A percentile compares a stretch with the other conserved stretches of the same genome.
These are phyloP conservation scores for Penicillium expansum DNA, from an alignment of 2,329 filamentous ascomycete genomes.

Conservation along the genomic window DNA sequence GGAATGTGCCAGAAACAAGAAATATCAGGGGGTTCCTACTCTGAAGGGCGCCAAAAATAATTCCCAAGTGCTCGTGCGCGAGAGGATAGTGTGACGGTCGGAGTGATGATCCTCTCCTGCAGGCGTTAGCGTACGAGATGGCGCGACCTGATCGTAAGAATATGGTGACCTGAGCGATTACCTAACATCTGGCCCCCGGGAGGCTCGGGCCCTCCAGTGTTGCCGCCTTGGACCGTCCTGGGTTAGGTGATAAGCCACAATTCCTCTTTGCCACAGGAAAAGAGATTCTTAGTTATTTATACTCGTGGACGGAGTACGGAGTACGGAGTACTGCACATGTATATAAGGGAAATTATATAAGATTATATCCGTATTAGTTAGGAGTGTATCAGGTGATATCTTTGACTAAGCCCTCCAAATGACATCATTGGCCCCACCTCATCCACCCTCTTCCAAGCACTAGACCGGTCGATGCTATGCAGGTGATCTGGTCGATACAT, in stretches of 20 bases:
- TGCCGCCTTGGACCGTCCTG: not conserved
- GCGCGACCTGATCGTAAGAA: slow-evolving; percentile 20
- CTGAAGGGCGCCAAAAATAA: slow-evolving; percentile 7
- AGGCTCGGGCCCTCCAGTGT: not conserved
- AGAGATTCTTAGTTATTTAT: not conserved
- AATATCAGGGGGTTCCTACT: not conserved
- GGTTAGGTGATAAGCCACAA: not conserved
- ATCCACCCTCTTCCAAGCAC: slow-evolving; percentile 3
- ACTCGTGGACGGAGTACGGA: too few relatives aligned
- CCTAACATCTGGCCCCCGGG: not conserved
- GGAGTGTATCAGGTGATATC: not conserved
- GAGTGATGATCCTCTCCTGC: slow-evolving; percentile 22
- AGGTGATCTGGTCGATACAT: slow-evolving; percentile 19
- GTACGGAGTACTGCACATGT: not conserved
- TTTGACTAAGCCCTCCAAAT: slow-evolving; percentile 8
- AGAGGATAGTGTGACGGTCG: slow-evolving; percentile 6
- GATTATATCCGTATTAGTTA: not conserved
- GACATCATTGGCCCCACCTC: slow-evolving; percentile 28
- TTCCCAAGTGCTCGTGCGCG: slow-evolving; percentile 10
- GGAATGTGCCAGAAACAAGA: slow-evolving; percentile 18
- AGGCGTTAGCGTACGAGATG: slow-evolving; percentile 17
- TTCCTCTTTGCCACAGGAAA: not conserved
- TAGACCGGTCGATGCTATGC: slow-evolving; percentile 33
- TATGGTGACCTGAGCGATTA: slow-evolving; percentile 1
- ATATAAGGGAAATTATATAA: not conserved